Percentiles rank a stretch among this genome's conserved stretches.
These are phyloP conservation scores for Thermothelomyces thermophilus DNA, from an alignment of 2,329 filamentous ascomycete species.

Conservation along the genomic window DNA sequence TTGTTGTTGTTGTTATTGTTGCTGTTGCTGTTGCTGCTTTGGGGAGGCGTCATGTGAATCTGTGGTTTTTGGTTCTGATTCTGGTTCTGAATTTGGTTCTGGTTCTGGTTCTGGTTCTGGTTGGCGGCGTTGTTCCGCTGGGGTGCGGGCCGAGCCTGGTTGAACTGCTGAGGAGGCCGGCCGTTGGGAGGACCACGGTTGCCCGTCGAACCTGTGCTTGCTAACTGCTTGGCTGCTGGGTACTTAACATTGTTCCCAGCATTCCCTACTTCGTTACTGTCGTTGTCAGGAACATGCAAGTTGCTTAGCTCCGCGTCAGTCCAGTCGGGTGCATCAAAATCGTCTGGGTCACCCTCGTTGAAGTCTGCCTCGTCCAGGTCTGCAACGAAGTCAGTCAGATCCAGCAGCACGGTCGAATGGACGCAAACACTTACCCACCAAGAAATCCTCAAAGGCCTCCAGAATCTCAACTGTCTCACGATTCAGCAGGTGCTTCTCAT, in stretches of 20 bases:
- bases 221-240: constrained; percentile 32
- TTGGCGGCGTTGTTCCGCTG: constrained; percentile 8
- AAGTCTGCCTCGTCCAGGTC: constrained; percentile 76
- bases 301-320: constrained; percentile 29
- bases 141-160: constrained; percentile 16
- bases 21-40: constrained; percentile 8
- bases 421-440: constrained; percentile 37
- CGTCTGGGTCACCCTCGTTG: constrained; percentile 68
- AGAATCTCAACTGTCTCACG: constrained; percentile 19
- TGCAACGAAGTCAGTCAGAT: constrained; percentile 27
- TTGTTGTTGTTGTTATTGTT: constrained; percentile 1
- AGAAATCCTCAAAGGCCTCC: constrained; percentile 47
- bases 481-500: neutral
- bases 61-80: constrained; percentile 16
- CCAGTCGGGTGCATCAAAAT: constrained; percentile 54
- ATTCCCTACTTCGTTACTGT: constrained; percentile 20
- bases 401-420: constrained; percentile 17
- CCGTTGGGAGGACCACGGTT: constrained; percentile 15
- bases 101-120: neutral
- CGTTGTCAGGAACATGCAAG: constrained; percentile 21
- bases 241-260: constrained; percentile 31
- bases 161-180: constrained; percentile 25
- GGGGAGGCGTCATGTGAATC: constrained; percentile 30
- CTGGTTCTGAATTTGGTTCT: constrained; percentile 3
- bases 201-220: constrained; percentile 28